Conservation (phyloP, 768 basidiomycete genomes). For the Sutorius australiensis region DNA sequence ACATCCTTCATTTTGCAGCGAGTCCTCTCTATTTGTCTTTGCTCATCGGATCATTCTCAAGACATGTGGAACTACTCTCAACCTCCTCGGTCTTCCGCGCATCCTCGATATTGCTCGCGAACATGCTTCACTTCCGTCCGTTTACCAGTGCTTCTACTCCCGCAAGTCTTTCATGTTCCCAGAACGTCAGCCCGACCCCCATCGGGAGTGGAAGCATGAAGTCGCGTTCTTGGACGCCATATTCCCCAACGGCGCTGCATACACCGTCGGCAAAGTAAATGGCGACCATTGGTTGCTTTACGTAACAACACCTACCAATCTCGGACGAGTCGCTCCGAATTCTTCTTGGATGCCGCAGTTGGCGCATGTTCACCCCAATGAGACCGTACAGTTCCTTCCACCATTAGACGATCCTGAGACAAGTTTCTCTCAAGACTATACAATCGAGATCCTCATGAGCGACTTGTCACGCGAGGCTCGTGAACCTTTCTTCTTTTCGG, state of each 20-base stretch:
- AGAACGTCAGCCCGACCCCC: slow-evolving; percentile 89
- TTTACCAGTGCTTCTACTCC: slow-evolving; percentile 95
- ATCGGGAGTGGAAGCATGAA: slow-evolving; percentile 91
- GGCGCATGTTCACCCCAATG: slow-evolving; percentile 13
- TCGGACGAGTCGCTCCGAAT: slow-evolving; percentile 22
- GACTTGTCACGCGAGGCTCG: slow-evolving; percentile 75
- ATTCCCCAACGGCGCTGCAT: slow-evolving; percentile 86
- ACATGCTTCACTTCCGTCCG: slow-evolving; percentile 60
- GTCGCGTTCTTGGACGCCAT: slow-evolving; percentile 88
- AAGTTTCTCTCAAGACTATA: slow-evolving; percentile 64
- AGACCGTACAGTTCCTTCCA: slow-evolving; percentile 7
- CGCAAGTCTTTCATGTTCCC: slow-evolving; percentile 99
- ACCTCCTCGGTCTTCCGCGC: slow-evolving; percentile 89
- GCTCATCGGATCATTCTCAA: slow-evolving; percentile 96
- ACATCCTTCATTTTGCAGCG: slow-evolving; percentile 49
- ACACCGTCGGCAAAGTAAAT: slow-evolving; percentile 96
- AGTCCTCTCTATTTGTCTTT: slow-evolving; percentile 94
- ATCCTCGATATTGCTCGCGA: slow-evolving; percentile 89
- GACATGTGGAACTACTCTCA: slow-evolving; percentile 98
- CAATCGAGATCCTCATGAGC: slow-evolving; percentile 98
- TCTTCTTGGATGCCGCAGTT: slow-evolving; percentile 14
- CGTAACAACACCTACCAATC: slow-evolving; percentile 61
- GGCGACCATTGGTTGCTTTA: slow-evolving; percentile 99
- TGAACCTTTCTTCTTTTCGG: slow-evolving; percentile 64
- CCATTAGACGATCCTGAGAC: slow-evolving; percentile 13